phyloP scores from a whole-genome alignment of 257 asterid genomes.

The Solanum tarapatanum region DNA sequence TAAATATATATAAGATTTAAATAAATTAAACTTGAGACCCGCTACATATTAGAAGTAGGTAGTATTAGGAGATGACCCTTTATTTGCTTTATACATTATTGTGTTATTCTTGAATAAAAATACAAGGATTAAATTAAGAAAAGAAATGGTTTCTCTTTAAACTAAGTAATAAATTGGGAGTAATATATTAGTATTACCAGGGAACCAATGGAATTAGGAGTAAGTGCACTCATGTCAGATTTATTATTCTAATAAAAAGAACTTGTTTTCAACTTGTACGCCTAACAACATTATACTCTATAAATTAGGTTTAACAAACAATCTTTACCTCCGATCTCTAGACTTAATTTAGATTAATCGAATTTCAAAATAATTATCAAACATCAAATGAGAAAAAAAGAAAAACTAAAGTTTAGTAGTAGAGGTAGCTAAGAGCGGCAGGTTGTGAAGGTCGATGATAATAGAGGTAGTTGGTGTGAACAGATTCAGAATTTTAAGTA shows the following conservation, averaged over 20 bases:
- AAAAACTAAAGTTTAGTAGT: not conserved
- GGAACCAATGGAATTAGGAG: constrained; percentile 25
- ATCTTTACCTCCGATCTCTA: not conserved
- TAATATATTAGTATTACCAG: not conserved
- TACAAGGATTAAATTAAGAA: not conserved
- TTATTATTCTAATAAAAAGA: not conserved
- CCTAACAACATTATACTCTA: not conserved
- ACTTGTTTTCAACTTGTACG: not conserved
- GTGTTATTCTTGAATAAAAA: not conserved
- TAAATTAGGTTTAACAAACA: not conserved
- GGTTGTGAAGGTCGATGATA: not conserved
- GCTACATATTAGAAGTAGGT: constrained; percentile 1
- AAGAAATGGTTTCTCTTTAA: not conserved
- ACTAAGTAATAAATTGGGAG: not conserved
- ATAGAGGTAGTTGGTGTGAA: not conserved
- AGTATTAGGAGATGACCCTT: constrained; percentile 6
- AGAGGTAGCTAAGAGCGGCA: not conserved
- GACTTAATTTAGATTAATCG: not conserved
- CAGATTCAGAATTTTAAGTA: not conserved
- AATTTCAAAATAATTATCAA: not conserved
- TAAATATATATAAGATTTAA: not conserved
- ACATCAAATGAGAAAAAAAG: not conserved
- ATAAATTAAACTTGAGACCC: not conserved
- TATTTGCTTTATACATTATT: not conserved
- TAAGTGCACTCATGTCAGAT: constrained; percentile 38